Evolutionary conservation across 2,329 filamentous ascomycete genomes (phyloP), one percentile per base, ranked within the genome.

Genomic region (Aureobasidium zeae): DNA sequence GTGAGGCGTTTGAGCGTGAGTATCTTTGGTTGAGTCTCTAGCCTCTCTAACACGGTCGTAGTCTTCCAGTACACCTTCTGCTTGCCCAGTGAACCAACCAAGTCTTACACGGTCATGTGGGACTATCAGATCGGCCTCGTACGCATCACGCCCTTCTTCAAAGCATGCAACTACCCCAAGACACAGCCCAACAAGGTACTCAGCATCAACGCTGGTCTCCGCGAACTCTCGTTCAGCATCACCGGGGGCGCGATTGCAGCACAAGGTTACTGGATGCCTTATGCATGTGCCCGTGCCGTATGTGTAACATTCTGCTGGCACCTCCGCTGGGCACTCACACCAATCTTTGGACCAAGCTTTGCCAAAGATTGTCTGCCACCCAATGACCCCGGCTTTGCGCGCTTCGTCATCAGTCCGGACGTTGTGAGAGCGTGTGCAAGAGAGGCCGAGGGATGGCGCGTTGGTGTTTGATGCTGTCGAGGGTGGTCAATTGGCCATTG

Each of bases 181-280:
- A 95, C 89, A 1, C 83, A 81, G 15, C 88, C 89, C 1, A 85
- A 82, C 6, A 93, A 89, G 63, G 86, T 91, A 67, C 67, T 65
- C 19, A 56, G 52, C 24, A 45, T 62, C 44, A 96, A 94, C 54
- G 76, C 78, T 0, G 88, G 89, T 5, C 75, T 98, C 24, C 79
- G 81, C 52, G 82, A 91, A n/a, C 84, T 96, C 49, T 86, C 83
- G 20, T 83, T 94, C 60, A 94, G 86, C 62, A 94, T 96, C 59
- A 98, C 91, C 1, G 91, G 91, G 19, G 91, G 91, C 5, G 81
- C 87, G 21, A 79, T 96, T 46, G 78, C 78, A 48, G 89, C 88
- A 41, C 91, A 98, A 78, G 88, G 91, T 24, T 98, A 96, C 63
- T 98, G 91, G 91, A 86, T 96, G 76, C 89, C 89, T 2, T 96